A percentile compares a stretch with the other conserved stretches of the same genome.
These are phyloP conservation scores for Fusarium pininemorale DNA, from an alignment of 2,329 filamentous ascomycete species.

Conservation along the genomic window DNA sequence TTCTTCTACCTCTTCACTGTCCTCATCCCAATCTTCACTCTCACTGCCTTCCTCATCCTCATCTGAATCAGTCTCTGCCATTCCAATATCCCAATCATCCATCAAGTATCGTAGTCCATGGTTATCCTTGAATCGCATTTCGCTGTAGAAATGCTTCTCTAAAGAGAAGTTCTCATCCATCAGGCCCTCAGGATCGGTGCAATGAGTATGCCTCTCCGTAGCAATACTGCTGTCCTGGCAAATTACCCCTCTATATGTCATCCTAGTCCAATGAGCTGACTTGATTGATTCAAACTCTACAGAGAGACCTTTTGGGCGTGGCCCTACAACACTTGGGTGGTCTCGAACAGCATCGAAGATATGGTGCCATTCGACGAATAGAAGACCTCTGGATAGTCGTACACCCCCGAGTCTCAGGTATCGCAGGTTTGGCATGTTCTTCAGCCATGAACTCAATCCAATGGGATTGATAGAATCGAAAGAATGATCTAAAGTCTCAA, in stretches of 20 bases:
- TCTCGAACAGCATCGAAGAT: neutral
- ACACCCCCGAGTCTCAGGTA: accelerated
- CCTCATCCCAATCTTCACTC: neutral
- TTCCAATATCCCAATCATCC: neutral
- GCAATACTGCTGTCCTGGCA: neutral
- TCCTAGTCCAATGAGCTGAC: neutral
- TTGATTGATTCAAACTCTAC: neutral
- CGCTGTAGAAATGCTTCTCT: neutral
- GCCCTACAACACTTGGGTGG: neutral
- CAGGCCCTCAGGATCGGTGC: neutral
- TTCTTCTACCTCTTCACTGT: neutral
- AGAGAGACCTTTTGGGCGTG: neutral
- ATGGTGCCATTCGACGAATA: neutral
- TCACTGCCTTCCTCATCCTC: neutral
- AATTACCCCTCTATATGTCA: neutral
- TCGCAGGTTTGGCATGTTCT: neutral
- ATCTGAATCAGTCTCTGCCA: neutral
- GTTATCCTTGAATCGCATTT: neutral
- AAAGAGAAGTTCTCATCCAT: neutral
- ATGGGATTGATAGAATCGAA: neutral
- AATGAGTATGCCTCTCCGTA: neutral
- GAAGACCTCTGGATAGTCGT: neutral
- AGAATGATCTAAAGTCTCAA: neutral
- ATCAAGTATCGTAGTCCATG: neutral
- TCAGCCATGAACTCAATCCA: neutral